Base-by-base conservation (phyloP, 78 protist genomes). In the Dictyostelium brefeldianum region DNA sequence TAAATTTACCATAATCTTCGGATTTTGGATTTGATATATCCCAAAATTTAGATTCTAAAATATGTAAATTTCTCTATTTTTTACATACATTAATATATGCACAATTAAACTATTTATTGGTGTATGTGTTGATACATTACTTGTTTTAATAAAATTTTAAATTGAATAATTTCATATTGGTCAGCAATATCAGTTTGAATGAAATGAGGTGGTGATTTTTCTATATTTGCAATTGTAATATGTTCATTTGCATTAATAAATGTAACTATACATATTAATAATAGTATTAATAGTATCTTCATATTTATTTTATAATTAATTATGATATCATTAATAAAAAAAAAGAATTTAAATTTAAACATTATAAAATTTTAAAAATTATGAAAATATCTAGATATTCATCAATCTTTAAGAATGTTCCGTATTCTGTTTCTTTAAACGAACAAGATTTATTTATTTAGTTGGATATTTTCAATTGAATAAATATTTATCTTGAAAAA, bases 1-100 rank as follows among this genome's bases (percentile, higher is more conserved):
- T 27, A 71, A 46, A 71, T n/a, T 46, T 71, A 27, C 54, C 59
- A 71, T 71, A 71, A 14, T n/a, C 5, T 46, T 71, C 15, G 14
- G 53, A 41, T 71, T 71, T 71, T 31, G 79, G 78, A 5, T 27
- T 36, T 29, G 78, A 69, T 22, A 77, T 46, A 11, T 77, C 81
- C 81, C 81, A 77, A 77, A 77, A 77, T 77, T 43, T 43, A 53
- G 10, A 27, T 27, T 77, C 81, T 77, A 77, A 77, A 17, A 43
- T 51, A 22, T 77, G 2, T 77, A 77, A 77, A 53, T 77, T 77
- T 51, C 29, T 9, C 81, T 77, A 14, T 43, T 47, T 17, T 43
- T 4, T 14, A 51, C 3, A 51, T 10, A 51, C n/a, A 20, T 14
- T 14, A 59, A n/a, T 12, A 5, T 59, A 59, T 59, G 8, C 8